These are phyloP conservation scores for Tolypocladium tundrense DNA, from an alignment of 2,329 filamentous ascomycete species.

Conservation along the genomic window DNA sequence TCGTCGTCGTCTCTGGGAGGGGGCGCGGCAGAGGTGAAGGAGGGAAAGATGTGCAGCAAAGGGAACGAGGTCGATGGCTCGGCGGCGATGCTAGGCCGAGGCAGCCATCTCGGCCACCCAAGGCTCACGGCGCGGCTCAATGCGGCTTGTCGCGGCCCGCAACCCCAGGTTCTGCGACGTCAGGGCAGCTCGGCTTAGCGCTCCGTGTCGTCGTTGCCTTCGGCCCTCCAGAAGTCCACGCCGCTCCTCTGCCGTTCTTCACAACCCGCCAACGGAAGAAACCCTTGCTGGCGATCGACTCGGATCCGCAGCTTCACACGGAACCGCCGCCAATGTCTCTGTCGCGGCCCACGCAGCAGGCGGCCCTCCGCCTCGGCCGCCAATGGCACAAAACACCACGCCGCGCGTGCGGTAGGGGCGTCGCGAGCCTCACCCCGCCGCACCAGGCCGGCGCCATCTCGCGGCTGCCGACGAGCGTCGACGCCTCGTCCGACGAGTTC, in stretches of 20 bases:
- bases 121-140: constrained; percentile 21
- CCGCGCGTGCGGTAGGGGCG: constrained; percentile 26
- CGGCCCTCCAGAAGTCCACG: background rate
- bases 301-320: background rate
- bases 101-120: constrained; percentile 1
- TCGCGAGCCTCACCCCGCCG: constrained; percentile 69
- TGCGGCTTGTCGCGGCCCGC: constrained; percentile 33
- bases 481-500: constrained; percentile 68
- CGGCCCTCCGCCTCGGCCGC: constrained; percentile 25
- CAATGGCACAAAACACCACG: constrained; percentile 6
- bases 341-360: constrained; percentile 34
- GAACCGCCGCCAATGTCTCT: constrained; percentile 33
- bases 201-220: background rate
- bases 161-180: constrained; percentile 7
- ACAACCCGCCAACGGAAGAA: constrained; percentile 26
- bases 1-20: background rate
- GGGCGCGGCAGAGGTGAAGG: background rate
- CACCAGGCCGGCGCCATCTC: constrained; percentile 80
- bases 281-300: background rate
- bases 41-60: background rate
- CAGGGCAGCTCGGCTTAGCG: constrained; percentile 2
- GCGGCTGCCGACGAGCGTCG: constrained; percentile 63
- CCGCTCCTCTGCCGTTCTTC: background rate
- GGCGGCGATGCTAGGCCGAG: background rate
- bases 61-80: background rate